Evolutionary conservation across 345 rosid genomes (phyloP), one percentile per base, ranked within the genome.

Genomic region (Tarenaya hassleriana): DNA sequence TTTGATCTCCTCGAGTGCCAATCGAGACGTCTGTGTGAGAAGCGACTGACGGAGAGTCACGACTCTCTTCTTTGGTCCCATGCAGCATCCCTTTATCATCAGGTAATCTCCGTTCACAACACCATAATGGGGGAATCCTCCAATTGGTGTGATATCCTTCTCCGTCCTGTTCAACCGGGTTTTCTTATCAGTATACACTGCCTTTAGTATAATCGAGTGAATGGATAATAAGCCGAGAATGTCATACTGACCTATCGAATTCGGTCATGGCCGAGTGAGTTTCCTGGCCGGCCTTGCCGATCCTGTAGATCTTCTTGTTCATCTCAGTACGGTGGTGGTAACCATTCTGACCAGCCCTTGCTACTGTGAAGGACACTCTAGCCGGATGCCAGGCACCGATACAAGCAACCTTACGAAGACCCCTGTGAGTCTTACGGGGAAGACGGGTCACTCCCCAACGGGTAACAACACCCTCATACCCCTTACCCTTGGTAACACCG

Each of bases 351-450:
- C n/a, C n/a, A n/a, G n/a, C n/a, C n/a, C n/a, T n/a, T n/a, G n/a
- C n/a, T n/a, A n/a, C n/a, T n/a, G n/a, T n/a, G n/a, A n/a, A n/a
- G n/a, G n/a, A n/a, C n/a, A n/a, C n/a, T 54, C 88, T 76, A 14
- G 88, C 88, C 35, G 88, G 88, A 72, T 82, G 88, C 88, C 88
- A 82, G 41, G 88, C 85, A 34, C 88, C 88, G 16, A 82, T 82
- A 76, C 88, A 82, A 42, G 88, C 88, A 24, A 82, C 88, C 74
- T 82, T 82, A 34, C 88, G 84, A 11, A 82, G 77, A 72, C 88
- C 88, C 43, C 88, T 66, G 53, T 82, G 88, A 31, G 88, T 82
- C 71, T 82, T 82, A 8, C 88, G 75, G 17, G 88, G 88, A 38
- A 81, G 82, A 12, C 84, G 84, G 21, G 88, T 81, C 40, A 78